Conservation (phyloP, 164 flowering plant genomes). For the Protea cynaroides region DNA sequence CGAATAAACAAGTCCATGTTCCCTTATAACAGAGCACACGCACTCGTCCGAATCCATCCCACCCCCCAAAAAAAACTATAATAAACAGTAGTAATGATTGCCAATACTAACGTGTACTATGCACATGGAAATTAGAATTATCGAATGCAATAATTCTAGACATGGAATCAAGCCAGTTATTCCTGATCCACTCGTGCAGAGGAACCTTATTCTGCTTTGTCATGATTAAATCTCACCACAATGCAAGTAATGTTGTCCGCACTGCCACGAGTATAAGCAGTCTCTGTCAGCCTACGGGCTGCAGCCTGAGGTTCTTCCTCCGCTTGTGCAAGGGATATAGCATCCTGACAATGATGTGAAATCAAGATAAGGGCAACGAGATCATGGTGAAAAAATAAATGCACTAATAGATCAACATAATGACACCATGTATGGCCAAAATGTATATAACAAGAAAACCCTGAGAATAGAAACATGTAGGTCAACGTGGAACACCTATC, state of each 20-base stretch:
- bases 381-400: not conserved
- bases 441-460: not conserved
- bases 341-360: constrained; percentile 53
- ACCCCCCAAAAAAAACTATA: too few relatives aligned
- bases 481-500: too few relatives aligned
- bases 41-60: too few relatives aligned
- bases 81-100: not conserved
- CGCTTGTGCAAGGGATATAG: constrained; percentile 61
- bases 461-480: not conserved
- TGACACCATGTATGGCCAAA: not conserved
- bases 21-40: too few relatives aligned
- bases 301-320: constrained; percentile 87
- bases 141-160: not conserved
- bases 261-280: constrained; percentile 88
- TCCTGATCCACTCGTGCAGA: not conserved
- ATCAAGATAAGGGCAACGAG: not conserved
- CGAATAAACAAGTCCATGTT: not conserved
- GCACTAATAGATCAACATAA: not conserved
- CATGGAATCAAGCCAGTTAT: not conserved
- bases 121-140: constrained; percentile 4
- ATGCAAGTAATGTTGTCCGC: constrained; percentile 97
- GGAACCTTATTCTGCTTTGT: constrained; percentile 20
- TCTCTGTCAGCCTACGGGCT: constrained; percentile 75
- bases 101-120: not conserved
- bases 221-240: constrained; percentile 77